Conservation (phyloP, 1,284 basidiomycete genomes). For the Coriolopsis trogii region DNA sequence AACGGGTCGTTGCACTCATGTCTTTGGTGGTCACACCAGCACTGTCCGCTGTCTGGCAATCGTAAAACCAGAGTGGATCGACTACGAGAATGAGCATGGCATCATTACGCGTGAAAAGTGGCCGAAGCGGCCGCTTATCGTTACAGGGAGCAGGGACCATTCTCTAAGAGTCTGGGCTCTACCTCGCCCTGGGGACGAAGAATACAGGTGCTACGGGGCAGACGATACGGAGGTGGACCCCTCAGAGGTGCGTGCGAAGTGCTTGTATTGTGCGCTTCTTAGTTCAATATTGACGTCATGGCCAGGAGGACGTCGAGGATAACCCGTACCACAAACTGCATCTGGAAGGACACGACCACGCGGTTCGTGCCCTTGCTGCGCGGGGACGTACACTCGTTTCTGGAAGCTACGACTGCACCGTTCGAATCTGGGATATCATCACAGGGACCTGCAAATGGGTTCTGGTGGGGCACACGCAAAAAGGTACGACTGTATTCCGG, state of each 20-base stretch:
- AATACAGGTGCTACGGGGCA: constrained; percentile 71
- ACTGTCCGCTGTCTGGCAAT: constrained; percentile 92
- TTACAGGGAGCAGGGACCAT: constrained; percentile 92
- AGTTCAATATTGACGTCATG: constrained; percentile 11
- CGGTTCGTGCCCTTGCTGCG: constrained; percentile 90
- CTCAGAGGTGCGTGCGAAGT: constrained; percentile 56
- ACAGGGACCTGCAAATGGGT: constrained; percentile 84
- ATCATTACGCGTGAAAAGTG: constrained; percentile 69
- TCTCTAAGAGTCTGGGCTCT: constrained; percentile 90
- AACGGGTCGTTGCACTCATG: constrained; percentile 81
- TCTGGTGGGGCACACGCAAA: constrained; percentile 86
- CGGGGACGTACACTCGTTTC: constrained; percentile 88
- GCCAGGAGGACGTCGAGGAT: constrained; percentile 71
- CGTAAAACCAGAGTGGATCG: constrained; percentile 83
- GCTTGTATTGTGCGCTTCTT: neutral
- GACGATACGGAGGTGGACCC: constrained; percentile 72
- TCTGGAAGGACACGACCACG: constrained; percentile 87
- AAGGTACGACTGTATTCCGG: constrained; percentile 56
- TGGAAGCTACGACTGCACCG: constrained; percentile 94
- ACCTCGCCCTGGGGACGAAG: constrained; percentile 76
- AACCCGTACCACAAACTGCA: constrained; percentile 90
- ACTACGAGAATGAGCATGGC: constrained; percentile 64
- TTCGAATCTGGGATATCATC: constrained; percentile 93
- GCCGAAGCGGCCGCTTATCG: constrained; percentile 87
- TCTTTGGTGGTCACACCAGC: constrained; percentile 92